Percentiles rank a stretch among this genome's conserved stretches.
These are phyloP conservation scores for Leccinellum rugosiceps DNA, from an alignment of 768 basidiomycete species.

Conservation along the genomic window DNA sequence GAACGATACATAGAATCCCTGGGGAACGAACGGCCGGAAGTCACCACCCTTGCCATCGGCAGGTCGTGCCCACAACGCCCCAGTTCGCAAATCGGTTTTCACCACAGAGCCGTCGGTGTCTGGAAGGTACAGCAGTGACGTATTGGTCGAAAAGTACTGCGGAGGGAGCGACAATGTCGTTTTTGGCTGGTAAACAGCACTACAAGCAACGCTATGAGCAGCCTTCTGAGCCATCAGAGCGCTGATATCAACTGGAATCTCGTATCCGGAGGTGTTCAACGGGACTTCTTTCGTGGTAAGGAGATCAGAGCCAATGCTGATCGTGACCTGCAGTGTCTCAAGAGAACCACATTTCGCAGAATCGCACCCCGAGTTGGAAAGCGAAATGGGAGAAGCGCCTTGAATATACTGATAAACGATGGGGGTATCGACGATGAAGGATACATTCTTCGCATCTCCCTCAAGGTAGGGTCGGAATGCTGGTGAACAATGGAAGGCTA, in stretches of 20 bases:
- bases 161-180: neutral
- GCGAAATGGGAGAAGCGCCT: slow-evolving; percentile 33
- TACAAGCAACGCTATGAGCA: slow-evolving; percentile 35
- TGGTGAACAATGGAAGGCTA: slow-evolving; percentile 47
- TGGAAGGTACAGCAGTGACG: slow-evolving; percentile 42
- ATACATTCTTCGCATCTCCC: slow-evolving; percentile 30
- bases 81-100: slow-evolving; percentile 47
- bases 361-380: slow-evolving; percentile 4
- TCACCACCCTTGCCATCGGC: slow-evolving; percentile 16
- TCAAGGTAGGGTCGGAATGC: slow-evolving; percentile 46
- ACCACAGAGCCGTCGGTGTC: slow-evolving; percentile 38
- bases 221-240: slow-evolving; percentile 27
- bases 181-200: slow-evolving; percentile 24
- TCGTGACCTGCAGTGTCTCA: slow-evolving; percentile 25
- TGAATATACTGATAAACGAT: slow-evolving; percentile 35
- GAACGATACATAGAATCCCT: slow-evolving; percentile 72
- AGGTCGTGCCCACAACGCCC: slow-evolving; percentile 40
- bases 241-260: slow-evolving; percentile 34
- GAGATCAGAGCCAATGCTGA: slow-evolving; percentile 27
- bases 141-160: slow-evolving; percentile 32
- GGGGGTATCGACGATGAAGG: slow-evolving; percentile 38
- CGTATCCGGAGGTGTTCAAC: slow-evolving; percentile 36
- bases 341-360: neutral
- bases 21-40: slow-evolving; percentile 51
- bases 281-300: slow-evolving; percentile 30